A percentile compares a stretch with the other conserved stretches of the same genome.
Conservation (phyloP, 164 flowering plant species). For the Annona cherimola region DNA sequence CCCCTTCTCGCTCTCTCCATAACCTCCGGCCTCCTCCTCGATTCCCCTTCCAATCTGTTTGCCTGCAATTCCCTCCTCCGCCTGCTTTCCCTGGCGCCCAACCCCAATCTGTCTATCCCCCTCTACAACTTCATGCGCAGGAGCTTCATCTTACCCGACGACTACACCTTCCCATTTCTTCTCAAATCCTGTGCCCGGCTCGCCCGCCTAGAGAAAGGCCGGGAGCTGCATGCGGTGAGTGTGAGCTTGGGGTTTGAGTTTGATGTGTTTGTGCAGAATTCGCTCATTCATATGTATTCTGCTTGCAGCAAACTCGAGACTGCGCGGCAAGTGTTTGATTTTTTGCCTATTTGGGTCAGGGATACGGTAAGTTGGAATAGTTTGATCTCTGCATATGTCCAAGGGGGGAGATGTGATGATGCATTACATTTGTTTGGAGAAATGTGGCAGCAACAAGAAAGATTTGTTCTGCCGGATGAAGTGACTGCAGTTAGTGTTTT, state of each 20-base stretch:
- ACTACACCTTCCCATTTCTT: slow-evolving; percentile 28
- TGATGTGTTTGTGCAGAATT: slow-evolving; percentile 30
- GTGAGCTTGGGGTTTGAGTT: slow-evolving; percentile 20
- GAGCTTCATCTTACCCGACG: slow-evolving; percentile 16
- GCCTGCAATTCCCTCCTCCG: slow-evolving; percentile 27
- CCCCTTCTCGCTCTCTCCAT: not conserved
- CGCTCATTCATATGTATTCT: slow-evolving; percentile 24
- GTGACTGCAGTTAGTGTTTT: slow-evolving; percentile 22
- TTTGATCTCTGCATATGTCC: slow-evolving; percentile 29
- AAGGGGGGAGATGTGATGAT: slow-evolving; percentile 5
- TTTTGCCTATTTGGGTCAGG: slow-evolving; percentile 15
- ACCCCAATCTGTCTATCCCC: slow-evolving; percentile 15
- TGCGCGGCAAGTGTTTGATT: slow-evolving; percentile 21
- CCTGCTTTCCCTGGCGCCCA: slow-evolving; percentile 12
- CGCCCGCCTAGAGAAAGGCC: slow-evolving; percentile 10
- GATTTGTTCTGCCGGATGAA: slow-evolving; percentile 16
- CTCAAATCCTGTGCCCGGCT: slow-evolving; percentile 24
- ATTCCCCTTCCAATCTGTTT: slow-evolving; percentile 9
- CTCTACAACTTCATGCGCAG: slow-evolving; percentile 23
- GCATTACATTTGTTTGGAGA: slow-evolving; percentile 23
- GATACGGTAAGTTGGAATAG: slow-evolving; percentile 32
- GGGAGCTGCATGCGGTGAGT: slow-evolving; percentile 20
- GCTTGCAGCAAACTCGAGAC: slow-evolving; percentile 13
- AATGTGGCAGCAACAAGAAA: slow-evolving; percentile 7
- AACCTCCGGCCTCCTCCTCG: slow-evolving; percentile 1